These are phyloP conservation scores for Hammondia hammondi DNA, from an alignment of 169 alveolate species.

Conservation along the genomic window DNA sequence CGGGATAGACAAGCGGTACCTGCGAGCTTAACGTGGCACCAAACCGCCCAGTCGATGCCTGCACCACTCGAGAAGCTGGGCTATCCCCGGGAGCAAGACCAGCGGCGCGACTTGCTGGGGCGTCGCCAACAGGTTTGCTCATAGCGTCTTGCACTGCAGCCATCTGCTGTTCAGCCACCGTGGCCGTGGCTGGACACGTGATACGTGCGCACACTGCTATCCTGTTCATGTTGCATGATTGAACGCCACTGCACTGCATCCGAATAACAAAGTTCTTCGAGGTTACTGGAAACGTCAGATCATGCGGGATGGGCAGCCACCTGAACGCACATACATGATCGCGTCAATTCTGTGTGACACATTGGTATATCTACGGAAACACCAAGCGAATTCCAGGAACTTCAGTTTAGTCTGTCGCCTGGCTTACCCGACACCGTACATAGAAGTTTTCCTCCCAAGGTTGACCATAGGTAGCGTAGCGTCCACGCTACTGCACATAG, in stretches of 20 bases:
- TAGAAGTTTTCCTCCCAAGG: slow-evolving; percentile 2
- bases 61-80: background rate
- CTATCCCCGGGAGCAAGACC: too few relatives aligned
- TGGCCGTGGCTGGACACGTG: slow-evolving; percentile 24
- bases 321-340: background rate
- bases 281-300: background rate
- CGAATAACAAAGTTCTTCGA: background rate
- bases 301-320: slow-evolving; percentile 25
- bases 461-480: background rate
- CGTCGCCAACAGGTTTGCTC: slow-evolving; percentile 30
- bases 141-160: slow-evolving; percentile 21
- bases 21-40: background rate
- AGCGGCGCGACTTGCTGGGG: background rate
- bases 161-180: slow-evolving; percentile 10
- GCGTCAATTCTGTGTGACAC: too few relatives aligned
- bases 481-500: background rate
- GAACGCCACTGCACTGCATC: slow-evolving; percentile 32
- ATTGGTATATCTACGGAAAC: too few relatives aligned
- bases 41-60: slow-evolving; percentile 14
- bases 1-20: background rate
- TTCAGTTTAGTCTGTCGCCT: too few relatives aligned
- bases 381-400: too few relatives aligned
- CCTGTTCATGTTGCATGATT: slow-evolving; percentile 14
- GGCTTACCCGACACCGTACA: slow-evolving; percentile 36
- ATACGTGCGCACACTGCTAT: slow-evolving; percentile 20